Evolutionary conservation across 1,284 basidiomycete species (phyloP).

Genomic region (Pseudozyma thailandica): DNA sequence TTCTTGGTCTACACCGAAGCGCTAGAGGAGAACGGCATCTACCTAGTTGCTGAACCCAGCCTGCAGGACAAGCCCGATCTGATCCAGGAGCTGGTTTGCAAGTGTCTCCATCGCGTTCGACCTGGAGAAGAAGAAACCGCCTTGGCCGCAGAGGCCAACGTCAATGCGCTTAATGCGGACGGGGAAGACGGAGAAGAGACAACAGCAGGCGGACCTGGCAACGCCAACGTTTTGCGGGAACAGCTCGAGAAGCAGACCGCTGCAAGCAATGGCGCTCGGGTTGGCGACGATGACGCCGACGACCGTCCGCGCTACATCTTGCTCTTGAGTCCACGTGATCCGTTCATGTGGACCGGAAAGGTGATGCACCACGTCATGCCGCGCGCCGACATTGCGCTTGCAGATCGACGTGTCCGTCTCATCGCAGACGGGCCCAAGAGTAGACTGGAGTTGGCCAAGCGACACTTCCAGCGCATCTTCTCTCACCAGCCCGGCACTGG

Average conservation of each 20-base stretch:
- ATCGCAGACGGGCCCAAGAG: conserved; percentile 78
- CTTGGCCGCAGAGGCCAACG: conserved; percentile 37
- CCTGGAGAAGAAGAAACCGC: conserved; percentile 47
- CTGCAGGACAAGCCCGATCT: conserved; percentile 83
- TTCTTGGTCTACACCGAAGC: conserved; percentile 92
- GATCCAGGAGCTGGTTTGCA: conserved; percentile 83
- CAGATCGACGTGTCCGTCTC: conserved; percentile 63
- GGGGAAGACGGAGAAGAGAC: conserved; percentile 42
- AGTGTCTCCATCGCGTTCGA: conserved; percentile 73
- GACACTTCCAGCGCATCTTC: conserved; percentile 73
- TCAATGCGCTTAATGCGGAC: conserved; percentile 35
- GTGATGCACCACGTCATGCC: conserved; percentile 73
- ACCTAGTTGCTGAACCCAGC: conserved; percentile 86
- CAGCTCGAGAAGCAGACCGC: conserved; percentile 37
- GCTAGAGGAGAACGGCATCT: conserved; percentile 91
- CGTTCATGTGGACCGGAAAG: conserved; percentile 92
- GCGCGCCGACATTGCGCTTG: conserved; percentile 59
- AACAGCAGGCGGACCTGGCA: conserved; percentile 12
- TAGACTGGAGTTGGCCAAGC: conserved; percentile 81
- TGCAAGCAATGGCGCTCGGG: conserved; percentile 62
- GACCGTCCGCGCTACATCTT: conserved; percentile 77
- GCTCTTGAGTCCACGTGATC: conserved; percentile 83
- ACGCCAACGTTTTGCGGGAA: conserved; percentile 33
- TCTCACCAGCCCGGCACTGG: conserved; percentile 4
- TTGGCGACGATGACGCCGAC: conserved; percentile 67